Base-by-base conservation (phyloP, 1,284 basidiomycete species). In the Meira miltonrushii region DNA sequence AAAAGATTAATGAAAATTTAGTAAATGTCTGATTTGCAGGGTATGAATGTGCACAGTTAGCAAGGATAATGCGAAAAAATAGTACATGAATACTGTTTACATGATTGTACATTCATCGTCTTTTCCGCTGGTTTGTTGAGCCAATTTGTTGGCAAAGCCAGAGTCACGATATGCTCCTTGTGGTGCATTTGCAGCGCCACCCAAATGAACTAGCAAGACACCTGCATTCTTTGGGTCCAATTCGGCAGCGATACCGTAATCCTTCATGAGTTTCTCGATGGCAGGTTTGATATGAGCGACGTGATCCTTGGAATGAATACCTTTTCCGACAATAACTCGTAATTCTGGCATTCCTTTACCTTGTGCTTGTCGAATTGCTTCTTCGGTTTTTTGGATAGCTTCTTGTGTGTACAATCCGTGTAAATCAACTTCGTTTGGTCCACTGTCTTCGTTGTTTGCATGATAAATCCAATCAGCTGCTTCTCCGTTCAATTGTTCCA, bases 361-460 rank as follows among this genome's bases (percentile, higher is more conserved):
- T 65, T 87, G 87, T 3, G 87, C 90, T 47, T 85, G 81, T 65
- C 85, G 79, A 25, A 94, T 84, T 10, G 87, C 86, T 47, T 80
- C 73, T 60, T 81, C 79, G 6, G 77, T 77, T 15, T 73, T 66
- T 44, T 73, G 72, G 25, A 81, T 70, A 8, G 79, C 75, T 79
- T 98, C 94, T 71, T 92, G 90, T 53, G 94, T 92, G 78, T 90
- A 95, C 7, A 98, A 81, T 0, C 91, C 92, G 74, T 94, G 91
- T 43, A 98, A 81, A 78, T 98, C 61, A 21, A 65, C 53, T 54
- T 64, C 62, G 46, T 60, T 47, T 17, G 54, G 39, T 9, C 41
- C 47, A 17, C 40, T 44, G 39, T 65, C 63, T 23, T 61, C 44
- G 47, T 62, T 49, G 47, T 64, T 64, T 11, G 59, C 60, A 41